Evolutionary conservation across 257 asterid species (phyloP), one percentile per base, ranked within the genome.

Genomic region (Coffea eugenioides): DNA sequence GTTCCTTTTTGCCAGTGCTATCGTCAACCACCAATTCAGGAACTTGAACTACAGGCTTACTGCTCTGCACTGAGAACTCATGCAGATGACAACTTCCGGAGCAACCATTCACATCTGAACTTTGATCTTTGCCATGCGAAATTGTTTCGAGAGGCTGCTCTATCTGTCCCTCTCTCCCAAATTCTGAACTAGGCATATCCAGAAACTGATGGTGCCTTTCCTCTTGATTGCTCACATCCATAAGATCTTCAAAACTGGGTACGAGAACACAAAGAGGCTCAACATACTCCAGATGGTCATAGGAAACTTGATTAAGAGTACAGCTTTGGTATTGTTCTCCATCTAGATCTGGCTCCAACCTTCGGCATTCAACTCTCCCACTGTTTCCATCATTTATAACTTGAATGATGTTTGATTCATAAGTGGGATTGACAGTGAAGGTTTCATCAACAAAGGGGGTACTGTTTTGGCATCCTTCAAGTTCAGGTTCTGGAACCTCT

Each of bases 401-500:
- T 64, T 69, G 67, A 65, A 43, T 8, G 34, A 52, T 23, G 8
- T 23, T 57, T 31, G 49, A 65, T 69, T 78, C 81, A n/a, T 48
- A 73, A 68, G 39, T 68, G 77, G 31, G 74, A 43, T 23, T 27
- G 70, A 43, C 69, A 73, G 61, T 52, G 80, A 51, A 75, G 59
- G 79, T 45, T 52, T 79, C 59, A 75, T 80, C 85, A 65, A 12
- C n/a, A 73, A 71, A 78, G 73, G 78, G 61, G 41, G 70, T 79
- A 74, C 59, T 71, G 71, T 51, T 80, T 71, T 75, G 85, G 80
- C 80, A 79, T 65, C 71, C 88, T 48, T 73, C 45, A 34, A 71
- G 82, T 70, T 82, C 87, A 74, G 81, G 79, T 74, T 88, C 93
- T 79, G 84, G 82, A 80, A 74, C 81, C 86, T 91, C 96, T 8